Base-by-base conservation (phyloP, 495 filamentous ascomycete genomes). In the Trichoderma gamsii region DNA sequence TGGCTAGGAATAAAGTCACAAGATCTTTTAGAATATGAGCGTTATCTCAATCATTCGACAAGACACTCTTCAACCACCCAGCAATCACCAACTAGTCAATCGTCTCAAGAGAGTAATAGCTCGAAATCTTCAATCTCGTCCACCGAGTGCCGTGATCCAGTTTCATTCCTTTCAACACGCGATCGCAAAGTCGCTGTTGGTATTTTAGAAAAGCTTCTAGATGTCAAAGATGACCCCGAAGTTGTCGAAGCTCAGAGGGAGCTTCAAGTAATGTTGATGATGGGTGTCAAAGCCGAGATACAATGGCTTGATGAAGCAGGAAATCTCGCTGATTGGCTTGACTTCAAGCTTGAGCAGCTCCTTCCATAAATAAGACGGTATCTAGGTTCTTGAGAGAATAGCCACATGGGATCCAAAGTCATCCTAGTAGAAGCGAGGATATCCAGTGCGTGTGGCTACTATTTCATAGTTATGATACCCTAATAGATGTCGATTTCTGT, bases 231-330 rank as follows among this genome's bases (percentile, higher is more conserved):
- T 6, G 65, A 70, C 9, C 18, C 1, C 5, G 67, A 73, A 4
- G 73, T 56, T 16, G 67, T 66, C 1, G 82, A 85, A 38, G 88
- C 87, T 79, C 81, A 84, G 59, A 72, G 74, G 13, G 91, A 95
- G 72, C 73, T 98, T 70, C 94, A 96, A 78, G 76, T 83, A 5
- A 97, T 98, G 93, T 75, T 98, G 63, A 86, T 96, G 80, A 73
- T 96, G 65, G 90, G 91, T 71, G 69, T 92, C 65, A 99, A 99
- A 75, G 91, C 89, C 2, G 95, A 99, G 78, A 94, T 95, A 69
- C 91, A 99, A 78, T 81, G 90, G 11, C 79, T 97, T 66, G 91
- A 92, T 69, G 80, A 85, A 23, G 75, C 77, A 32, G 82, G 83
- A 0, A 84, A 87, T 16, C 74, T 95, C 44, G 84, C 85, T 18